Evolutionary conservation across 2,329 filamentous ascomycete species (phyloP).

Genomic region (Chrysoporthe cubensis): DNA sequence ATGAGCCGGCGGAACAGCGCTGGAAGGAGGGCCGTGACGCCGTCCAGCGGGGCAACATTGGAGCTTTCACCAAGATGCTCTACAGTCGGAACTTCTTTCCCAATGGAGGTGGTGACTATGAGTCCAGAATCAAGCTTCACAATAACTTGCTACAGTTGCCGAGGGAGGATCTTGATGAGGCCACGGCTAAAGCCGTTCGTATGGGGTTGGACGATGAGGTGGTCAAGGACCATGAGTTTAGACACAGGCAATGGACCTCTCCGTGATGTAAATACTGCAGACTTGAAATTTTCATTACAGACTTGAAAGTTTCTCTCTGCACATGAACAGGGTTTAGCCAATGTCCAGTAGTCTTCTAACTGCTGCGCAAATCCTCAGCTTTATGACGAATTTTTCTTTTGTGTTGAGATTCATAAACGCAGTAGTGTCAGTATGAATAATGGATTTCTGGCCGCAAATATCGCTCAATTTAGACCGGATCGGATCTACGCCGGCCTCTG

Average conservation of each 20-base stretch:
- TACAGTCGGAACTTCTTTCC: constrained; percentile 60
- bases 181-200: constrained; percentile 48
- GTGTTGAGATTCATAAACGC: too few species aligned
- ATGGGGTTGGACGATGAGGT: not conserved
- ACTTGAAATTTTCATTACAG: too few species aligned
- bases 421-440: constrained; percentile 31
- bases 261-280: not conserved
- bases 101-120: constrained; percentile 46
- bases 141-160: constrained; percentile 61
- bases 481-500: constrained; percentile 59
- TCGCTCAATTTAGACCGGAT: constrained; percentile 60
- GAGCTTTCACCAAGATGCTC: constrained; percentile 53
- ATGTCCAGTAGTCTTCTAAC: too few species aligned
- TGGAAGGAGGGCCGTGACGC: constrained; percentile 50
- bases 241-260: not conserved
- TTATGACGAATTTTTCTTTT: too few species aligned
- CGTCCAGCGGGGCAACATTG: constrained; percentile 46
- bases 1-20: constrained; percentile 51
- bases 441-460: constrained; percentile 48
- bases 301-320: too few species aligned
- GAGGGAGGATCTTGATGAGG: constrained; percentile 61
- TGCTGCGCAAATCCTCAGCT: too few species aligned
- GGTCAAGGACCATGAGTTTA: not conserved
- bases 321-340: too few species aligned
- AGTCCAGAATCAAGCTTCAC: constrained; percentile 39